Conservation (phyloP, 2,329 filamentous ascomycete species). For the Penicillium crustosum region DNA sequence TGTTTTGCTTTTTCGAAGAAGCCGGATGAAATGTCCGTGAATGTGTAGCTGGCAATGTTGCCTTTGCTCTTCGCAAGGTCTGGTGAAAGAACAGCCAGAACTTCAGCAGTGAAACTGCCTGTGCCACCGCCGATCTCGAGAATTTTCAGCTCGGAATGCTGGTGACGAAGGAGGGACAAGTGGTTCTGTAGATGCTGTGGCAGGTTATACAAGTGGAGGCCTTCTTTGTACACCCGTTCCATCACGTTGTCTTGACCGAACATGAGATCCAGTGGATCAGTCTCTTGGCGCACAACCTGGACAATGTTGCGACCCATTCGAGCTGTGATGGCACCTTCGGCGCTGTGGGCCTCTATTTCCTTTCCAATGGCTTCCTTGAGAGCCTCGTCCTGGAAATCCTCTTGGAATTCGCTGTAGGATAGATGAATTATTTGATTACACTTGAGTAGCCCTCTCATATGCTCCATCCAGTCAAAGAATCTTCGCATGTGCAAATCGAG, state of each 20-base stretch:
- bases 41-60: slow-evolving; percentile 27
- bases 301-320: slow-evolving; percentile 36
- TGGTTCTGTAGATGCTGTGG: slow-evolving; percentile 20
- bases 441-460: slow-evolving; percentile 19
- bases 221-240: slow-evolving; percentile 31
- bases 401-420: slow-evolving; percentile 23
- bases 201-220: slow-evolving; percentile 25
- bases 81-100: slow-evolving; percentile 20
- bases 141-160: slow-evolving; percentile 18
- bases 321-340: slow-evolving; percentile 32
- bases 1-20: slow-evolving; percentile 32
- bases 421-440: slow-evolving; percentile 28
- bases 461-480: slow-evolving; percentile 33
- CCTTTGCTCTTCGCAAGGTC: not conserved
- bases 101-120: slow-evolving; percentile 28
- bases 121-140: slow-evolving; percentile 35
- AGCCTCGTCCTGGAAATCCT: slow-evolving; percentile 15
- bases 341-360: slow-evolving; percentile 24
- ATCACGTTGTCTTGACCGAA: slow-evolving; percentile 35
- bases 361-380: slow-evolving; percentile 26
- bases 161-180: slow-evolving; percentile 22
- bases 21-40: slow-evolving; percentile 34
- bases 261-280: slow-evolving; percentile 37
- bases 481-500: slow-evolving; percentile 29
- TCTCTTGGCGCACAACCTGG: slow-evolving; percentile 27